Base-by-base conservation (phyloP, 176 grass and related monocot species). In the Oryza longistaminata region DNA sequence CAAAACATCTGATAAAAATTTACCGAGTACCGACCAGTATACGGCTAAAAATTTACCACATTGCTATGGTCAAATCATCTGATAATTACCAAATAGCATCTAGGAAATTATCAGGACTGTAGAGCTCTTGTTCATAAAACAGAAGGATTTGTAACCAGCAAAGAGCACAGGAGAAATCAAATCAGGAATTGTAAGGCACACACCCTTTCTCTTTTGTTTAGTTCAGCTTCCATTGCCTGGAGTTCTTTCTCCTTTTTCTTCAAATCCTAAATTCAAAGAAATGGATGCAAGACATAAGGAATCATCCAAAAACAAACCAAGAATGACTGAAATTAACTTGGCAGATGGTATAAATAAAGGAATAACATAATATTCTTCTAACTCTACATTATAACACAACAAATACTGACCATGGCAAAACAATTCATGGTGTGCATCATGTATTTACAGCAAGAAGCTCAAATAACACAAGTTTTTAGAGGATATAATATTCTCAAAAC, bases 201-300 rank as follows among this genome's bases (percentile, higher is more conserved):
- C 88, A 96, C 96, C 90, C 83, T 89, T 86, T 96, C 96, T 89
- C 91, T 94, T 90, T 99, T 99, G 84, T 91, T 96, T 69, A 99
- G 87, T 82, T 94, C 91, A 77, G 91, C 88, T 71, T 94, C 96
- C 90, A 96, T 94, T 43, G 93, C 91, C 82, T 99, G 89, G 8
- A 99, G 96, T 80, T 99, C 93, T 91, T 89, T 99, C 84, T 99
- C 96, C 79, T 94, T 96, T 96, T 90, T 92, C 90, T 96, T 96
- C 34, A 97, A 50, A 84, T 94, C 96, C 96, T 99, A 71, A 49
- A 66, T 12, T 5, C 27, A 65, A 24, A 87, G 64, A 80, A 74
- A 84, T 25, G 7, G 40, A 81, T 89, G 40, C 14, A 62, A 70
- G n/a, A 25, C 15, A 5, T 80, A 48, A 79, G 79, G 15, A 74